Evolutionary conservation across 208 protist genomes (phyloP).

Genomic region (Acanthamoeba lugdunensis): DNA sequence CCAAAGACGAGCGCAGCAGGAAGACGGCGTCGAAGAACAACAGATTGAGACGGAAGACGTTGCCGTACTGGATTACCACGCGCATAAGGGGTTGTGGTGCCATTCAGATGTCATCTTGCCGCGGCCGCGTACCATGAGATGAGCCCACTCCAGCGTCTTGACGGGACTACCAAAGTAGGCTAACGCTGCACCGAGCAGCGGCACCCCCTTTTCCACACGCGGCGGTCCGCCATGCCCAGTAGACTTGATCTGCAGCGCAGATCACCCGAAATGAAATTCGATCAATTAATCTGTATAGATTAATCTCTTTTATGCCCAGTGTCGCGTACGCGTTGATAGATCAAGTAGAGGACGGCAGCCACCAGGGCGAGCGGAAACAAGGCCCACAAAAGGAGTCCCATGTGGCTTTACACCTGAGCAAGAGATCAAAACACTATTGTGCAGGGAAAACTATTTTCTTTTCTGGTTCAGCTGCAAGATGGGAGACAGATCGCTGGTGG

Average conservation of each 20-base stretch:
- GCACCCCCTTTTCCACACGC: background rate
- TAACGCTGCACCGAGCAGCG: conserved; percentile 9
- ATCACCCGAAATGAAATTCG: background rate
- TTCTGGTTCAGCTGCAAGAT: background rate
- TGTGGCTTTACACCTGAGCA: background rate
- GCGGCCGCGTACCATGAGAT: conserved; percentile 18
- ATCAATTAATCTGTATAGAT: background rate
- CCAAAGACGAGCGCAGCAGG: conserved; percentile 43
- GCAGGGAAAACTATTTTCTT: background rate
- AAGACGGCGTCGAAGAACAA: conserved; percentile 51
- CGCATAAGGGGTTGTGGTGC: background rate
- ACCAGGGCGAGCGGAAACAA: background rate
- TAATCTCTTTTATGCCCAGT: no score
- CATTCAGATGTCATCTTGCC: background rate
- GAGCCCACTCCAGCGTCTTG: conserved; percentile 12
- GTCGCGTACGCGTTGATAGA: background rate
- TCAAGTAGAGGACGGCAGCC: background rate
- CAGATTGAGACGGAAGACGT: conserved; percentile 22
- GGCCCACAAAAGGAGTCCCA: background rate
- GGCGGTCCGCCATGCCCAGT: background rate
- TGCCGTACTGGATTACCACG: conserved; percentile 2
- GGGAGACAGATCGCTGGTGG: conserved; percentile 37
- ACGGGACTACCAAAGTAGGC: background rate
- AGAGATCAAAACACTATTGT: background rate
- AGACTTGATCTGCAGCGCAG: background rate